Evolutionary conservation across 2,329 filamentous ascomycete genomes (phyloP), one percentile per base, ranked within the genome.

Genomic region (Phialophora macrospora): DNA sequence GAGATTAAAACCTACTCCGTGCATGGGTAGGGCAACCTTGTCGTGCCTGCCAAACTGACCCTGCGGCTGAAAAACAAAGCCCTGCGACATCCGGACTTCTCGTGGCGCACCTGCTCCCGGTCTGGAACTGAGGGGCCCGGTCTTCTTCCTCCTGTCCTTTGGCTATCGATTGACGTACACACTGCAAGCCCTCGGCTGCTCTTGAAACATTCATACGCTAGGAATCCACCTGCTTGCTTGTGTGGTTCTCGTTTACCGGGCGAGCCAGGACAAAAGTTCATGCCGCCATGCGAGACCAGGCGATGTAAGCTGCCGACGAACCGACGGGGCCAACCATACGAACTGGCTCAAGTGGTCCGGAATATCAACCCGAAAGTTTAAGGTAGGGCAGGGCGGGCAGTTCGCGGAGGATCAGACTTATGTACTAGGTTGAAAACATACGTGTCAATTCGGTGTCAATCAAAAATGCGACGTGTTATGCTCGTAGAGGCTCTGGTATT

Each of bases 251-350:
- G 62, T 52, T 60, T 62, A 38, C n/a, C n/a, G n/a, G n/a, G n/a
- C n/a, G n/a, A n/a, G n/a, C n/a, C 58, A 44, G 30, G 34, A 60
- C 48, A 51, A 30, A 52, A 34, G 67, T 68, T 68, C 67, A 68
- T 68, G 67, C 67, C 55, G 44, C 58, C 49, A 56, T 34, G 61
- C 67, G 61, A 64, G 28, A 54, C 55, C 44, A 51, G 17, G 28
- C 49, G 28, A 55, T 22, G 28, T 63, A 24, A 32, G 55, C 28
- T 56, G 41, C 61, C 63, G 62, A 55, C 51, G 65, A 65, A 62
- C 59, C 38, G 48, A 51, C 34, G 9, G 26, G 57, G 55, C 28
- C 38, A 32, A 58, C 46, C 55, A 63, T 59, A 59, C 55, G 54
- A 59, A 59, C 46, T 55, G 20, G 28, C 22, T 41, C 58, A 52